Evolutionary conservation across 805 yeast species (phyloP).

Genomic region (Kuraishia cidri): DNA sequence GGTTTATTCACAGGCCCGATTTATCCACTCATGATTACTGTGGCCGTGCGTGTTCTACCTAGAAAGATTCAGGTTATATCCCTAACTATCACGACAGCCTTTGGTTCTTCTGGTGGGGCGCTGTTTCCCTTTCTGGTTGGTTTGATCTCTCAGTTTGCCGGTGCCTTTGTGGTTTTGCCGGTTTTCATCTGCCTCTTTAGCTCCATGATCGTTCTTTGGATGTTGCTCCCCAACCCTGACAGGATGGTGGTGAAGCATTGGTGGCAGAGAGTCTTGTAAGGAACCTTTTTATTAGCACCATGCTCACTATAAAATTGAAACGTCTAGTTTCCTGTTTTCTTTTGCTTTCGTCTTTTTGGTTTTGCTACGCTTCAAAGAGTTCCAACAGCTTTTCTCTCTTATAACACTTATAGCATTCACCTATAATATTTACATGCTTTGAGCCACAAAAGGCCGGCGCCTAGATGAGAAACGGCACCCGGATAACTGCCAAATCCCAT

Average conservation of each 20-base stretch:
- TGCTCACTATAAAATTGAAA: too few species aligned
- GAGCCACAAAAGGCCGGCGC: too few species aligned
- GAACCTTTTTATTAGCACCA: too few species aligned
- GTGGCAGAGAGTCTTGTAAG: conserved; percentile 15
- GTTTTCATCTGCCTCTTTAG: conserved; percentile 27
- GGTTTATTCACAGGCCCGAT: conserved; percentile 64
- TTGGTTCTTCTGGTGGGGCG: conserved; percentile 53
- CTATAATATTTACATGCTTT: conserved; percentile 1
- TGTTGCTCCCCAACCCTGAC: conserved; percentile 33
- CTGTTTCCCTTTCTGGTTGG: conserved; percentile 46
- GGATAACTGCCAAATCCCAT: too few species aligned
- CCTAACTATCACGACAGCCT: conserved; percentile 41
- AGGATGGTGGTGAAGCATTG: conserved; percentile 13
- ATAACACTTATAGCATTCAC: neutral
- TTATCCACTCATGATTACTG: conserved; percentile 42
- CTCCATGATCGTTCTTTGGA: conserved; percentile 28
- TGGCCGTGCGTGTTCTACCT: conserved; percentile 35
- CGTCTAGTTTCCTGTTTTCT: too few species aligned
- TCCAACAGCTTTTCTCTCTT: too few species aligned
- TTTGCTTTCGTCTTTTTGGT: too few species aligned
- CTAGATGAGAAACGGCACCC: too few species aligned
- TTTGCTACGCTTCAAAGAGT: too few species aligned
- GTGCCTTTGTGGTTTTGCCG: conserved; percentile 43
- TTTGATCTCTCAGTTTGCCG: conserved; percentile 31
- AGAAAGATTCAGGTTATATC: conserved; percentile 42